phyloP scores from a whole-genome alignment of 108 stramenopile genomes.

The Cyclotella kingstonii region DNA sequence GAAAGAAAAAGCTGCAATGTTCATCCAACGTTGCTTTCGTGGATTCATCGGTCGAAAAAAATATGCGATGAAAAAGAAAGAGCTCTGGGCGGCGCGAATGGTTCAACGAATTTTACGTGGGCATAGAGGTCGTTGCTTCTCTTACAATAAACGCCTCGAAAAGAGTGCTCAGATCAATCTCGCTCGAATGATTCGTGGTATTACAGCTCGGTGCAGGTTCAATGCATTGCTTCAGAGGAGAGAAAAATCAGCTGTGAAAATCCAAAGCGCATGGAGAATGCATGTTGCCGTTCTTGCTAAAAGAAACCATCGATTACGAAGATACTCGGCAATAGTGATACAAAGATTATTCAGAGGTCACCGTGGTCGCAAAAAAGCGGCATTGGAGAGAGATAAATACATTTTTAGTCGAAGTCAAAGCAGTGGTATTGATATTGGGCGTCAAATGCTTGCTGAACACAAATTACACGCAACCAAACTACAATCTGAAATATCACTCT shows the following conservation, averaged over 20 bases:
- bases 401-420: slow-evolving; percentile 80
- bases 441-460: slow-evolving; percentile 90
- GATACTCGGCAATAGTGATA: slow-evolving; percentile 51
- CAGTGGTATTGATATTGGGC: slow-evolving; percentile 85
- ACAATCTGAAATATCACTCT: slow-evolving; percentile 75
- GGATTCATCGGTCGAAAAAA: slow-evolving; percentile 64
- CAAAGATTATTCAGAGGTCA: slow-evolving; percentile 72
- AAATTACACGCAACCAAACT: slow-evolving; percentile 87
- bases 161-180: slow-evolving; percentile 43
- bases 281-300: slow-evolving; percentile 40
- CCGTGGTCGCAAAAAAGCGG: slow-evolving; percentile 65
- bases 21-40: slow-evolving; percentile 64
- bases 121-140: slow-evolving; percentile 40
- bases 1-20: slow-evolving; percentile 51
- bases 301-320: slow-evolving; percentile 32
- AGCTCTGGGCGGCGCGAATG: slow-evolving; percentile 78
- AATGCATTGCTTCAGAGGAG: slow-evolving; percentile 33
- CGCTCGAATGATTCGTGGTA: slow-evolving; percentile 58
- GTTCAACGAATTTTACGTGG: slow-evolving; percentile 80
- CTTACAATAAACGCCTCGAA: slow-evolving; percentile 36
- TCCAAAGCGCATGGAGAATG: slow-evolving; percentile 64
- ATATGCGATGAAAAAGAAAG: slow-evolving; percentile 53
- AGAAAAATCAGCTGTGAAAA: slow-evolving; percentile 43
- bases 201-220: slow-evolving; percentile 47
- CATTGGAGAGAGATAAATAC: slow-evolving; percentile 78